Base-by-base conservation (phyloP, 192 early-diverging fungal genomes). In the Chytriomyces sp. region DNA sequence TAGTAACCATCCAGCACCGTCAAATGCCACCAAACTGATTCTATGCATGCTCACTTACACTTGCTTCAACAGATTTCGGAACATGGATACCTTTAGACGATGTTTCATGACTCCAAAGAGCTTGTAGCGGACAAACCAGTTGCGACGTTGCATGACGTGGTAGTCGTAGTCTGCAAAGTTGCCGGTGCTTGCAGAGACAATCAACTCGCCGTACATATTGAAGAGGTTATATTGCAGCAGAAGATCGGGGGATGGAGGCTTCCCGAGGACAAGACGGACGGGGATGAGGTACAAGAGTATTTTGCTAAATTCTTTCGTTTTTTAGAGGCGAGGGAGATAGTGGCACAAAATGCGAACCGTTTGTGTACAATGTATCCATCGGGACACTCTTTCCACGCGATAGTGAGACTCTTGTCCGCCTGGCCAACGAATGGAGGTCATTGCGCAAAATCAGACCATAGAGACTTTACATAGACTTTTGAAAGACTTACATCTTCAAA, bases 241-340 rank as follows among this genome's bases (percentile, higher is more conserved):
- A 19, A 70, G 68, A 14, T 57, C 5, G 32, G 26, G 31, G 8
- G 25, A 31, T 4, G 68, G 68, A 19, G n/a, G 68, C 4, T 57
- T 25, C n/a, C 68, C 68, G 34, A 70, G 56, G 10, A 70, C 56
- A 19, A 70, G 44, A 25, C 68, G 68, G 4, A 39, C n/a, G 5
- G 52, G 26, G 26, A 40, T 59, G 3, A 70, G 68, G 36, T 70
- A 70, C 19, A 70, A 26, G 4, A 70, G 56, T 17, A 70, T 70
- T 40, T 68, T 19, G 12, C 66, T 65, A 3, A 12, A 39, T 39
- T 14, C 8, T 44, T 44, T 26, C 26, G 12, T 30, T 25, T 58
- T 58, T 8, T 17, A 58, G 30, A 58, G 8, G 56, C 14, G 19
- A 26, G 37, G 17, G 28, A 62, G 30, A 28, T 31, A 22, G 30